Base-by-base conservation (phyloP, 306 rosid genomes). In the Fagus crenata region DNA sequence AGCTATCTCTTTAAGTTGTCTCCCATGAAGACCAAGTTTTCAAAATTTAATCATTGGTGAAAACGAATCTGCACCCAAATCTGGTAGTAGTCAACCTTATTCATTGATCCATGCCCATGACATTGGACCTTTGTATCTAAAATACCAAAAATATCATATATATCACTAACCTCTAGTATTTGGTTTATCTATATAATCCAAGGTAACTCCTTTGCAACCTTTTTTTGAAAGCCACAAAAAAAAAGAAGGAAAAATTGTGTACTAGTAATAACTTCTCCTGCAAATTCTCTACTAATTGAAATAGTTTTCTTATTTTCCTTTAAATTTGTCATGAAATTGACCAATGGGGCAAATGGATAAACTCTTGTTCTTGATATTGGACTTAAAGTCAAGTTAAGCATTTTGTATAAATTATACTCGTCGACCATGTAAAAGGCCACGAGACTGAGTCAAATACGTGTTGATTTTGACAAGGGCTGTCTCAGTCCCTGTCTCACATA, bases 401-500 rank as follows among this genome's bases (percentile, higher is more conserved):
- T 22, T 46, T 46, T 46, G 51, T 0, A 46, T 46, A 9, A 22
- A 22, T 22, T 22, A 22, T 22, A 22, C 46, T 65, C 2, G 46
- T 37, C 46, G 46, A 11, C 46, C 31, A 37, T 15, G 40, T 35
- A 32, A 22, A 67, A 2, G 73, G 5, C 42, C 17, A 13, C 4
- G 2, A 70, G 18, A 49, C 11, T 7, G 39, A 46, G 74, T 70
- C 53, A 58, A 49, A 32, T 49, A 77, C 43, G 78, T 74, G 58
- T 31, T 67, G 78, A n/a, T 53, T 8, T 33, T 5, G 69, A 8
- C 3, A 35, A 18, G 37, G 76, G 8, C 51, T 46, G 18, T 43
- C 35, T 5, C 2, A 55, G 51, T 39, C 56, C 43, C 46, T 32
- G 35, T 73, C 76, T 73, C 76, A 42, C 72, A 75, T 59, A 43